These are phyloP conservation scores for Andrographis paniculata DNA, from an alignment of 305 asterid genomes.

Conservation along the genomic window DNA sequence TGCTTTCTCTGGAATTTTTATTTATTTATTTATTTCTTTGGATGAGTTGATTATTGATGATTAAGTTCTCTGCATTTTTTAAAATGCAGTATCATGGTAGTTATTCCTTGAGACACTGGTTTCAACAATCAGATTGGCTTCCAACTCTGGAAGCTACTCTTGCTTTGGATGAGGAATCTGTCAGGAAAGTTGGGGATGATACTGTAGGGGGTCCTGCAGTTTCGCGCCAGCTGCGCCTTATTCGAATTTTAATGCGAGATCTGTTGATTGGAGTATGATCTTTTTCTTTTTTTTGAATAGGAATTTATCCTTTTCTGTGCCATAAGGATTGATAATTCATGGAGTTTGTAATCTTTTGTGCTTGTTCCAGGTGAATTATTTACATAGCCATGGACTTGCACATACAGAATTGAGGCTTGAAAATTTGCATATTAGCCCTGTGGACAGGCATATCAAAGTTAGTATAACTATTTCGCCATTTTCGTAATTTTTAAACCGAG, in stretches of 20 bases:
- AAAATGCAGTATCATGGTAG: conserved; percentile 76
- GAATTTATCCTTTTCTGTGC: conserved; percentile 11
- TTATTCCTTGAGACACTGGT: conserved; percentile 92
- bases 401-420: conserved; percentile 91
- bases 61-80: neutral
- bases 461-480: conserved; percentile 25
- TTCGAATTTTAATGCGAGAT: conserved; percentile 88
- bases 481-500: conserved; percentile 17
- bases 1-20: conserved; percentile 12
- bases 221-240: conserved; percentile 73
- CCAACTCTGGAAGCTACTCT: conserved; percentile 93
- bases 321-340: conserved; percentile 7
- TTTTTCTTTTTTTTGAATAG: conserved; percentile 15
- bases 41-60: conserved; percentile 1
- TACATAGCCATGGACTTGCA: conserved; percentile 95
- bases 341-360: conserved; percentile 6
- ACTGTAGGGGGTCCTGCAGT: conserved; percentile 93
- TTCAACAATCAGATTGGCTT: conserved; percentile 94
- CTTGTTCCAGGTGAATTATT: conserved; percentile 74
- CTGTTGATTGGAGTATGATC: conserved; percentile 76
- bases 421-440: conserved; percentile 84
- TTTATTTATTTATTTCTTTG: conserved; percentile 3
- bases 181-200: conserved; percentile 82
- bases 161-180: conserved; percentile 82
- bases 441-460: conserved; percentile 88